A percentile compares a stretch with the other conserved stretches of the same genome.
These are phyloP conservation scores for Beauveria scarabaeidicola DNA, from an alignment of 2,329 filamentous ascomycete genomes.

Conservation along the genomic window DNA sequence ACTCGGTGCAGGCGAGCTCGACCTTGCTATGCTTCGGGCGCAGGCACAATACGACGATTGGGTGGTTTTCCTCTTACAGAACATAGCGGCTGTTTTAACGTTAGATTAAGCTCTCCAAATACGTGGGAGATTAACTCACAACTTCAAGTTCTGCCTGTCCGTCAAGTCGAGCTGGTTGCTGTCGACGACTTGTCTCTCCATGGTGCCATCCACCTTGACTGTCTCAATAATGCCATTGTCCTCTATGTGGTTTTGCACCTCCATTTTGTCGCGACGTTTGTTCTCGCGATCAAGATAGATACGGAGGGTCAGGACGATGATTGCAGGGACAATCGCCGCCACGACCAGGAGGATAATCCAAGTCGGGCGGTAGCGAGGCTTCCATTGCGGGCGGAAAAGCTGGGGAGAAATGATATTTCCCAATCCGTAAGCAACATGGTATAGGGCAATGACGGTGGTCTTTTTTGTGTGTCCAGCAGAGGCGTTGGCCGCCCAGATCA, in stretches of 20 bases:
- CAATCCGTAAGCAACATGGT: conserved; percentile 27
- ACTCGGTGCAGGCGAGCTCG: conserved; percentile 60
- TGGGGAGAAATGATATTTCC: conserved; percentile 30
- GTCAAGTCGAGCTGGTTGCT: conserved; percentile 14
- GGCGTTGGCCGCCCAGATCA: conserved; percentile 15
- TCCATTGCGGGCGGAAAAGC: conserved; percentile 17
- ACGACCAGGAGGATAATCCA: conserved; percentile 16
- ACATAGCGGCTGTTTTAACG: background rate
- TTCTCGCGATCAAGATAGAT: conserved; percentile 11
- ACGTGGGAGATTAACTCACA: conserved; percentile 2
- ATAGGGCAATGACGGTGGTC: conserved; percentile 30
- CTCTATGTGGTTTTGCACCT: background rate
- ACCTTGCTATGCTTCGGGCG: conserved; percentile 43
- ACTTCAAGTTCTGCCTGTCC: conserved; percentile 14
- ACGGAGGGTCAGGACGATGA: conserved; percentile 10
- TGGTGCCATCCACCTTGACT: conserved; percentile 7
- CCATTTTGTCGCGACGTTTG: conserved; percentile 11
- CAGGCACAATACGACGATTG: conserved; percentile 34
- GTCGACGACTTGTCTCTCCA: conserved; percentile 7
- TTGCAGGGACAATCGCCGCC: conserved; percentile 12
- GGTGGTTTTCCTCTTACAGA: background rate
- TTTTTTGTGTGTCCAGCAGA: conserved; percentile 33
- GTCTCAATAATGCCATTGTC: conserved; percentile 11
- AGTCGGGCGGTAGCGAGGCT: conserved; percentile 16
- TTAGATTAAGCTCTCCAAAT: background rate